Evolutionary conservation across 1,284 basidiomycete genomes (phyloP).

Genomic region (Xanthoconium separans): DNA sequence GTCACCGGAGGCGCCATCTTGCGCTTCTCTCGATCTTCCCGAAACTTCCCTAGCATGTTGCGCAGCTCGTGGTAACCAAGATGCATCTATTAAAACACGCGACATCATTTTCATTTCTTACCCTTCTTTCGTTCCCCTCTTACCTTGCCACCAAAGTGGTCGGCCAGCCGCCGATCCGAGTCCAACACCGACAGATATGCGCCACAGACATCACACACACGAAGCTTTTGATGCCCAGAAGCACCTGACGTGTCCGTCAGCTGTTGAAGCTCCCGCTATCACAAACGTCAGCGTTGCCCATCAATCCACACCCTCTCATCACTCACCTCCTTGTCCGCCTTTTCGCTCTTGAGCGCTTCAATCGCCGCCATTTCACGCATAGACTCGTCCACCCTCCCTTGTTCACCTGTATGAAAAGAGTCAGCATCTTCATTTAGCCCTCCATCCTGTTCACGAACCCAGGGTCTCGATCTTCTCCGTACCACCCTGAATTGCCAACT

Average conservation of each 20-base stretch:
- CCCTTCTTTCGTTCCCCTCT: slow-evolving; percentile 26
- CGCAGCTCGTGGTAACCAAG: slow-evolving; percentile 97
- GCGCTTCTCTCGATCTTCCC: slow-evolving; percentile 83
- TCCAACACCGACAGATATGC: slow-evolving; percentile 98
- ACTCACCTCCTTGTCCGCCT: slow-evolving; percentile 89
- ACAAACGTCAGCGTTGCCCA: slow-evolving; percentile 12
- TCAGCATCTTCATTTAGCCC: slow-evolving; percentile 11
- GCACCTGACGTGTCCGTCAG: slow-evolving; percentile 98
- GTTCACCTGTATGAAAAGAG: slow-evolving; percentile 63
- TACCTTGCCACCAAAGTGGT: slow-evolving; percentile 99
- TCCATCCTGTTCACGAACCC: slow-evolving; percentile 49
- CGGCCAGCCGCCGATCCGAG: slow-evolving; percentile 96
- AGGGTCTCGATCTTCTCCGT: slow-evolving; percentile 97
- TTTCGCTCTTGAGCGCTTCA: slow-evolving; percentile 96
- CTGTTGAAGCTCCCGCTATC: slow-evolving; percentile 89
- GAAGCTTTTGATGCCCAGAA: slow-evolving; percentile 97
- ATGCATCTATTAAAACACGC: slow-evolving; percentile 77
- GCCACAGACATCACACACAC: slow-evolving; percentile 99
- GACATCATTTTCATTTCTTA: slow-evolving; percentile 18
- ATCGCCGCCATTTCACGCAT: slow-evolving; percentile 97
- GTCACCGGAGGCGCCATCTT: slow-evolving; percentile 55
- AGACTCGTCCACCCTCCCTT: slow-evolving; percentile 97
- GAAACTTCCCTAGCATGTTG: slow-evolving; percentile 88
- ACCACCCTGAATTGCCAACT: slow-evolving; percentile 96
- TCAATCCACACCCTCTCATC: not conserved